Conservation (phyloP, 2,329 filamentous ascomycete species). For the Aspergillus flavus region DNA sequence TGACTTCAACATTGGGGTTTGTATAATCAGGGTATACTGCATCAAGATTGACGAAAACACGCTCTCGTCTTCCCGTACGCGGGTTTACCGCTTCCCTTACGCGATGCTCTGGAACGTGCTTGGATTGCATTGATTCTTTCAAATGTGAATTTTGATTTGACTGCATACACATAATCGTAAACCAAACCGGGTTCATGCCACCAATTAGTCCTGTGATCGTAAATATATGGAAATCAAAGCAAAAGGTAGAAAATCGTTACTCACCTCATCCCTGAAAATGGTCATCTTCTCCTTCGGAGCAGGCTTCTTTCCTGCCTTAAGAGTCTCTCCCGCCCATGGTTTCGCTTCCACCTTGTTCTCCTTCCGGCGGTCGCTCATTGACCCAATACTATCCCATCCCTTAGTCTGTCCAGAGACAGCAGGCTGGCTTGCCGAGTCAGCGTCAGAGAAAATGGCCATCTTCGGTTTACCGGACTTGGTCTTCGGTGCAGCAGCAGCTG, state of each 20-base stretch:
- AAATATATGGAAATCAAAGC: conserved; percentile 67
- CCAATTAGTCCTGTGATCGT: conserved; percentile 95
- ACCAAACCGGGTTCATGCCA: conserved; percentile 47
- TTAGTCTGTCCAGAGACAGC: conserved; percentile 59
- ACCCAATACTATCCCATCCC: conserved; percentile 92
- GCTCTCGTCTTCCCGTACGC: conserved; percentile 78
- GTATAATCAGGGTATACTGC: conserved; percentile 79
- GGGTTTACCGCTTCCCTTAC: conserved; percentile 82
- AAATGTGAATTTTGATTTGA: conserved; percentile 44
- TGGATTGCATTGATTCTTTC: conserved; percentile 42
- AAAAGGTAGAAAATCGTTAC: conserved; percentile 48
- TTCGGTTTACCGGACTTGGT: conserved; percentile 75
- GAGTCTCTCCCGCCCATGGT: conserved; percentile 88
- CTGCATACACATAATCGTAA: conserved; percentile 57
- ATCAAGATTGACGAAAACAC: conserved; percentile 84
- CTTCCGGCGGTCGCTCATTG: conserved; percentile 85
- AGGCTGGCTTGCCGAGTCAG: conserved; percentile 62
- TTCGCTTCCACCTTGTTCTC: conserved; percentile 86
- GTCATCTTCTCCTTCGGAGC: conserved; percentile 76
- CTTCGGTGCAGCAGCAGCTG: conserved; percentile 50
- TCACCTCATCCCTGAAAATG: conserved; percentile 95
- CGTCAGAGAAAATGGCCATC: conserved; percentile 87
- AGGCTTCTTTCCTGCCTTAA: conserved; percentile 85
- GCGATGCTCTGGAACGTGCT: conserved; percentile 70
- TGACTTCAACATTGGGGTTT: conserved; percentile 72